phyloP scores from a whole-genome alignment of 805 yeast species.

The Cyberlindnera euphorbiiphila region DNA sequence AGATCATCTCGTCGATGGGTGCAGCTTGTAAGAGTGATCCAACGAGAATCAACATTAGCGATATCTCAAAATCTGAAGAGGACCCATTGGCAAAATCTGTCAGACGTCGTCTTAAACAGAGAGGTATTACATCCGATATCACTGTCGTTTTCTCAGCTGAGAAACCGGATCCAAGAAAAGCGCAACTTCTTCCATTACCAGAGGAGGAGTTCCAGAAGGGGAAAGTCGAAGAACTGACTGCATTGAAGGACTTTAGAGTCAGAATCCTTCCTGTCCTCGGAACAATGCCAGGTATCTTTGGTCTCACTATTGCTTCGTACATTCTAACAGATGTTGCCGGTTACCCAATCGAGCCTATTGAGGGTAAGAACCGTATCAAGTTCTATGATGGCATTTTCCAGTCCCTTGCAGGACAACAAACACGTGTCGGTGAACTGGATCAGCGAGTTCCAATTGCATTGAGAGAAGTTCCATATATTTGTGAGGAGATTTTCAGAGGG shows the following conservation, averaged over 20 bases:
- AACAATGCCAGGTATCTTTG: slow-evolving; percentile 96
- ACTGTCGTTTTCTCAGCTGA: slow-evolving; percentile 92
- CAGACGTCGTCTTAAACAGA: slow-evolving; percentile 74
- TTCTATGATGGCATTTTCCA: slow-evolving; percentile 80
- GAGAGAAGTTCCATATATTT: slow-evolving; percentile 71
- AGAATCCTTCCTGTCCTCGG: slow-evolving; percentile 94
- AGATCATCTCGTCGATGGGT: slow-evolving; percentile 91
- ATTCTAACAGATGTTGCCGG: slow-evolving; percentile 77
- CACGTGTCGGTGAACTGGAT: slow-evolving; percentile 67
- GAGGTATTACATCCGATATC: slow-evolving; percentile 72
- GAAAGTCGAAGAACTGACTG: slow-evolving; percentile 80
- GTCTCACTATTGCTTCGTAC: slow-evolving; percentile 83
- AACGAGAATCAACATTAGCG: slow-evolving; percentile 84
- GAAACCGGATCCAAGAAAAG: slow-evolving; percentile 95
- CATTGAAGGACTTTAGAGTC: slow-evolving; percentile 85
- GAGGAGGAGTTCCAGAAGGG: slow-evolving; percentile 80
- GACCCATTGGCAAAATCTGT: slow-evolving; percentile 89
- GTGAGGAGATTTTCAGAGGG: slow-evolving; percentile 92
- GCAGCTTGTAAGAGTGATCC: slow-evolving; percentile 98
- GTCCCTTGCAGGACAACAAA: slow-evolving; percentile 81
- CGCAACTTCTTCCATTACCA: slow-evolving; percentile 77
- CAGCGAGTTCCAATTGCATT: slow-evolving; percentile 73
- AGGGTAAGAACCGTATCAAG: slow-evolving; percentile 84
- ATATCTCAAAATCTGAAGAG: slow-evolving; percentile 85
- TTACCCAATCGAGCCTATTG: slow-evolving; percentile 86